Base-by-base conservation (phyloP, 768 basidiomycete species). In the Thelephora aurantiotincta region DNA sequence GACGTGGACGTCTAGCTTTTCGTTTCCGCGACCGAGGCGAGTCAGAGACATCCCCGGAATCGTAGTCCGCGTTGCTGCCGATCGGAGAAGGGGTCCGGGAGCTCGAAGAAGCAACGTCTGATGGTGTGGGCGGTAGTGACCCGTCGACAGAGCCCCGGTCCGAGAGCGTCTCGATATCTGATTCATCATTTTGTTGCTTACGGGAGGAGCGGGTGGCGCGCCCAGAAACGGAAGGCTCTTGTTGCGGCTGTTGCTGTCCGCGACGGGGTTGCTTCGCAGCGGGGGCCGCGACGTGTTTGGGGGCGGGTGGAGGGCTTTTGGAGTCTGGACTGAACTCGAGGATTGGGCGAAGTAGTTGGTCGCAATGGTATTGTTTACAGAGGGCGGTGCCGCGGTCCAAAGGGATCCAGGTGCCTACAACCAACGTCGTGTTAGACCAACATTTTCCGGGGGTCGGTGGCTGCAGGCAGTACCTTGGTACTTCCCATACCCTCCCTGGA, bases 401-500 rank as follows among this genome's bases (percentile, higher is more conserved):
- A 18, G 96, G 96, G 52, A 99, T 92, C 96, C 96, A 99, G 19
- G 96, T 99, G 12, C 96, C 96, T 98, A 57, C 4, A 14, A 44
- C 22, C 14, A 34, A 18, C 36, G 18, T 45, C 13, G 52, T 30
- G 23, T 26, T 23, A 5, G 16, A 22, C 2, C 35, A 2, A 45
- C 11, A 14, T 9, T 35, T 30, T 35, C 13, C 33, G 16, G 30
- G 43, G 22, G 16, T 11, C 11, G 36, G 37, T 20, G 33, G 14
- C 37, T 16, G 45, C n/a, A 57, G 75, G 52, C 26, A 30, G 26
- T 45, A 93, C 96, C 96, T 73, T 99, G 96, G 61, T 98, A 98
- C 66, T 99, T 99, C 55, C 96, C 96, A 63, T 98, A 99, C 2
- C 96, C 96, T 19, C 96, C 96, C 63, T 99, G 96, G 0, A 99